Conservation (phyloP, 2,329 filamentous ascomycete genomes). For the Trichoderma koningiopsis region DNA sequence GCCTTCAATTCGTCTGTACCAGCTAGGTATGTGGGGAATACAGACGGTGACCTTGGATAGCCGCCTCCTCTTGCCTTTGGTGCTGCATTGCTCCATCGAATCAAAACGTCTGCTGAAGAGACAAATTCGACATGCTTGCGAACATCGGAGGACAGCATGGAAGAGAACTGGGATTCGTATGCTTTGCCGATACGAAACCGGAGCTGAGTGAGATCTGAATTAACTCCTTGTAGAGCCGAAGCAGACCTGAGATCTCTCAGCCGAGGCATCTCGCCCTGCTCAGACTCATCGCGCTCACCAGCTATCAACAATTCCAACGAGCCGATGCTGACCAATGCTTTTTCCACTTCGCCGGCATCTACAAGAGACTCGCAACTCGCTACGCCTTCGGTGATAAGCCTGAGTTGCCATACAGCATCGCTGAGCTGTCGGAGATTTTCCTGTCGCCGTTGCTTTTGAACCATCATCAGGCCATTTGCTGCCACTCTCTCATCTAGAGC, state of each 20-base stretch:
- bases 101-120: slow-evolving; percentile 71
- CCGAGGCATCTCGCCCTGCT: slow-evolving; percentile 38
- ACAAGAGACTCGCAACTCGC: slow-evolving; percentile 77
- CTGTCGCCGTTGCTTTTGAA: slow-evolving; percentile 76
- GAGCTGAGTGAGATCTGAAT: slow-evolving; percentile 73
- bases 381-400: slow-evolving; percentile 74
- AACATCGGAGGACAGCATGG: slow-evolving; percentile 76
- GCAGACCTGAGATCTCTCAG: slow-evolving; percentile 73
- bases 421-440: slow-evolving; percentile 84
- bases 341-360: slow-evolving; percentile 79
- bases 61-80: slow-evolving; percentile 67
- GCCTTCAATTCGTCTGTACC: slow-evolving; percentile 70
- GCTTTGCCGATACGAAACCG: slow-evolving; percentile 81
- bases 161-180: slow-evolving; percentile 80
- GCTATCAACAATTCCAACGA: slow-evolving; percentile 77
- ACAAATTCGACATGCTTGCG: slow-evolving; percentile 77
- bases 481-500: slow-evolving; percentile 87
- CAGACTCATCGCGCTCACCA: slow-evolving; percentile 60
- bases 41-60: slow-evolving; percentile 66
- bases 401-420: slow-evolving; percentile 80
- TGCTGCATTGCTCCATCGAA: slow-evolving; percentile 80
- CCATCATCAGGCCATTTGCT: slow-evolving; percentile 78
- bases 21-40: slow-evolving; percentile 76
- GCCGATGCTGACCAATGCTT: slow-evolving; percentile 76
- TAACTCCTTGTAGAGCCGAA: slow-evolving; percentile 77